Evolutionary conservation across 352 stramenopile species (phyloP).

Genomic region (Phytophthora sansomeana): DNA sequence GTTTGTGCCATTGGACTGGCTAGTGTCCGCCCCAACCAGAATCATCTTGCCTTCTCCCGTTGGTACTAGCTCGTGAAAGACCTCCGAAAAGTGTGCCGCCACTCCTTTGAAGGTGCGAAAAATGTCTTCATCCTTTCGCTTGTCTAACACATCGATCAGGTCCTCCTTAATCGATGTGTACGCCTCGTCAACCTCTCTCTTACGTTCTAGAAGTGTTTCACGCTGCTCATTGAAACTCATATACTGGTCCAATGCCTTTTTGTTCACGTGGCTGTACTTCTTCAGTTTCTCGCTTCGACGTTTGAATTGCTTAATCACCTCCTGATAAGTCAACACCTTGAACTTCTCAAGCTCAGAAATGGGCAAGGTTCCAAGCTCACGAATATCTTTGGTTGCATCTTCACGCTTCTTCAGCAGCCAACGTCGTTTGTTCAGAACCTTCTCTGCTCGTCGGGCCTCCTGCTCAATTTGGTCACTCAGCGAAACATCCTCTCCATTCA

Average conservation of each 20-base stretch:
- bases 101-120: constrained; percentile 99
- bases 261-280: constrained; percentile 99
- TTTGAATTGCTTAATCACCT: constrained; percentile 96
- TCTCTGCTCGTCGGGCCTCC: constrained; percentile 81
- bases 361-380: constrained; percentile 96
- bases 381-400: constrained; percentile 96
- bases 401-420: constrained; percentile 92
- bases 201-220: constrained; percentile 92
- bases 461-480: constrained; percentile 89
- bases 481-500: constrained; percentile 66
- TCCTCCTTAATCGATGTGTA: constrained; percentile 86
- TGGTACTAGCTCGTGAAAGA: constrained; percentile 98
- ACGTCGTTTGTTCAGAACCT: constrained; percentile 80
- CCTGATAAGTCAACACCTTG: constrained; percentile 84
- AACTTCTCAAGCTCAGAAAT: constrained; percentile 94
- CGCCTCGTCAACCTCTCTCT: constrained; percentile 96
- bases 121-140: constrained; percentile 99
- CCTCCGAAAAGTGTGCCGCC: constrained; percentile 97
- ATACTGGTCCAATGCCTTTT: constrained; percentile 99
- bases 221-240: constrained; percentile 97
- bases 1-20: constrained; percentile 16
- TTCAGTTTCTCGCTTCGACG: constrained; percentile 96
- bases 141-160: constrained; percentile 93
- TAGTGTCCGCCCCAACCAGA: constrained; percentile 92
- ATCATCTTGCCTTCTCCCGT: constrained; percentile 96